These are phyloP conservation scores for Fonsecaea erecta DNA, from an alignment of 2,329 filamentous ascomycete species.

Conservation along the genomic window DNA sequence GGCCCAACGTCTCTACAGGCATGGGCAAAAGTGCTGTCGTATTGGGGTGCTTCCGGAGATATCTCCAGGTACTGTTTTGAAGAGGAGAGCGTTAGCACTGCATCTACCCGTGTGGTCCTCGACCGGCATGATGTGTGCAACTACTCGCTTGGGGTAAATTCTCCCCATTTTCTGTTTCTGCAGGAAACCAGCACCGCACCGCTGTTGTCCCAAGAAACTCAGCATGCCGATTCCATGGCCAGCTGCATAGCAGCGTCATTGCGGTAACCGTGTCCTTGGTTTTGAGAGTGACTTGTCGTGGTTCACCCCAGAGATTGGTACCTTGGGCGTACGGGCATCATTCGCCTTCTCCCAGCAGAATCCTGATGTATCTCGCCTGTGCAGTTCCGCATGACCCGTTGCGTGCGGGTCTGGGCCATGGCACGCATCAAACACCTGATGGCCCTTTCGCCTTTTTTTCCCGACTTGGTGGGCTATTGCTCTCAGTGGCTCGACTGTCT, in stretches of 20 bases:
- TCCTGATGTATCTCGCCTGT: constrained; percentile 18
- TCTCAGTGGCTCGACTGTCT: not conserved
- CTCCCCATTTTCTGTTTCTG: not conserved
- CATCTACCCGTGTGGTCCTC: constrained; percentile 16
- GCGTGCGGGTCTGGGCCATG: not conserved
- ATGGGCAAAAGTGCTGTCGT: not conserved
- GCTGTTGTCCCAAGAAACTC: constrained; percentile 8
- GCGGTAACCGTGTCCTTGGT: constrained; percentile 16
- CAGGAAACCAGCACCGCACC: not conserved
- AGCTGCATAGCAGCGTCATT: constrained; percentile 25
- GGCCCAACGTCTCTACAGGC: not conserved
- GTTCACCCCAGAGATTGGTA: constrained; percentile 21
- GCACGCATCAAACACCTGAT: not conserved
- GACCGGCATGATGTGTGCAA: constrained; percentile 16
- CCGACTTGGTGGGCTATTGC: not conserved
- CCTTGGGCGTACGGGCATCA: constrained; percentile 18
- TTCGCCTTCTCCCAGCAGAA: constrained; percentile 12
- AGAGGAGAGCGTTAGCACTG: constrained; percentile 16
- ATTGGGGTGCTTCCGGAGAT: not conserved
- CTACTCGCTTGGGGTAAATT: not conserved
- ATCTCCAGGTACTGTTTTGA: not conserved
- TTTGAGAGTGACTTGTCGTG: constrained; percentile 14
- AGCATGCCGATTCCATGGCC: constrained; percentile 14
- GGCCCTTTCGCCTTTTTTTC: not conserved
- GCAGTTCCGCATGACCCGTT: constrained; percentile 24